Conservation (phyloP, 129 eudicot species). For the Helichrysum umbraculigerum region DNA sequence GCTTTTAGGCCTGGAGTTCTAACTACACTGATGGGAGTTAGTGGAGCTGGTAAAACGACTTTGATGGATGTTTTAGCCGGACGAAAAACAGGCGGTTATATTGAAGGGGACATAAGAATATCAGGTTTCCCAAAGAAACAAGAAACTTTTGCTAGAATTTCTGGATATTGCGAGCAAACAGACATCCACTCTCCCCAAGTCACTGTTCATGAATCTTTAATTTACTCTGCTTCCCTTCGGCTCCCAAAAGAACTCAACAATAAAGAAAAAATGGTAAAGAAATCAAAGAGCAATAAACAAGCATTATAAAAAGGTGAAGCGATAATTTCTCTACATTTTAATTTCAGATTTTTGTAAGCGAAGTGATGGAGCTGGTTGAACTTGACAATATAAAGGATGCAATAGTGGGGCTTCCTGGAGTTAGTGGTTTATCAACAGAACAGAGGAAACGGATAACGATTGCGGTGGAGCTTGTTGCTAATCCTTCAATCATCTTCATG, state of each 20-base stretch:
- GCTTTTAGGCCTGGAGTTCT: slow-evolving; percentile 62
- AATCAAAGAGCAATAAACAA: not conserved
- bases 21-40: slow-evolving; percentile 64
- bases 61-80: slow-evolving; percentile 63
- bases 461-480: slow-evolving; percentile 88
- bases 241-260: slow-evolving; percentile 36
- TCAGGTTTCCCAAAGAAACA: slow-evolving; percentile 54
- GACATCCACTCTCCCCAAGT: slow-evolving; percentile 55
- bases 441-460: slow-evolving; percentile 80
- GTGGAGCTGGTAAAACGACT: slow-evolving; percentile 65
- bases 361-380: slow-evolving; percentile 78
- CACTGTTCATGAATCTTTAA: slow-evolving; percentile 50
- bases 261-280: slow-evolving; percentile 33
- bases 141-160: slow-evolving; percentile 47
- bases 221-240: slow-evolving; percentile 53
- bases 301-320: not conserved
- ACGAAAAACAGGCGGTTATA: slow-evolving; percentile 47
- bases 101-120: slow-evolving; percentile 51
- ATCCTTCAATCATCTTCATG: slow-evolving; percentile 91
- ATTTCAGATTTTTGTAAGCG: slow-evolving; percentile 54
- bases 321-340: not conserved
- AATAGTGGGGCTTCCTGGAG: slow-evolving; percentile 85
- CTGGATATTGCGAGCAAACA: slow-evolving; percentile 58
- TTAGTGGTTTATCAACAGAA: slow-evolving; percentile 71
- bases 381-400: slow-evolving; percentile 61